These are phyloP conservation scores for Meredithiella fracta DNA, from an alignment of 2,329 filamentous ascomycete species.

Conservation along the genomic window DNA sequence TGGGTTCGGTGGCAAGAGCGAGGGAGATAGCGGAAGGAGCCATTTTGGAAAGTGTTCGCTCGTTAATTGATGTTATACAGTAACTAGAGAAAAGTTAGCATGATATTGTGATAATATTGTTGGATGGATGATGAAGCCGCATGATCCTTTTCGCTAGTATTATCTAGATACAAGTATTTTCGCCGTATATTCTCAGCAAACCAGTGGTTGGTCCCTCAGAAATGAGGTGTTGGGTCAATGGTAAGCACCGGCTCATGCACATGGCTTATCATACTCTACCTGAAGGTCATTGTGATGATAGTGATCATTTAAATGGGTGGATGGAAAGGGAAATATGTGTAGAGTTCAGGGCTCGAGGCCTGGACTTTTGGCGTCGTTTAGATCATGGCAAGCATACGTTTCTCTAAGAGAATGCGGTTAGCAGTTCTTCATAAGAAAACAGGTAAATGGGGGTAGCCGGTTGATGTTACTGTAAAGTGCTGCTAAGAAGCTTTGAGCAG, in stretches of 20 bases:
- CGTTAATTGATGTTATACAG: constrained; percentile 21
- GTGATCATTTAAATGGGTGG: neutral
- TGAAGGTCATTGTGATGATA: constrained; percentile 18
- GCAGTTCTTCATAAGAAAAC: neutral
- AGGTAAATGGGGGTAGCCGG: neutral
- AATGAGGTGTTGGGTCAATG: neutral
- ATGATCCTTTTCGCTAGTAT: constrained; percentile 99
- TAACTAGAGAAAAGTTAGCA: constrained; percentile 4
- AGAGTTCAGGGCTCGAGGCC: neutral
- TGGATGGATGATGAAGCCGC: constrained; percentile 33
- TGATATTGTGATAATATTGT: constrained; percentile 15
- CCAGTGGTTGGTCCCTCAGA: too few relatives aligned
- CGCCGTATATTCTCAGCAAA: constrained; percentile 75
- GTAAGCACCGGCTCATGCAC: constrained; percentile 48
- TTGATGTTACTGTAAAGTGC: neutral
- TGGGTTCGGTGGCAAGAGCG: constrained; percentile 32
- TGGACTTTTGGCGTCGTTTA: neutral
- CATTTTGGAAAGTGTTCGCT: constrained; percentile 36
- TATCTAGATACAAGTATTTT: constrained; percentile 88
- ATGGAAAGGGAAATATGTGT: neutral
- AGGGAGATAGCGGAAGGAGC: constrained; percentile 54
- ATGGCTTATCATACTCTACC: constrained; percentile 25
- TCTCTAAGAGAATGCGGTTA: neutral
- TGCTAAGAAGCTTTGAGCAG: neutral
- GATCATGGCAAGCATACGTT: neutral